Conservation (phyloP, 805 yeast genomes). For the Myxozyma neglecta region DNA sequence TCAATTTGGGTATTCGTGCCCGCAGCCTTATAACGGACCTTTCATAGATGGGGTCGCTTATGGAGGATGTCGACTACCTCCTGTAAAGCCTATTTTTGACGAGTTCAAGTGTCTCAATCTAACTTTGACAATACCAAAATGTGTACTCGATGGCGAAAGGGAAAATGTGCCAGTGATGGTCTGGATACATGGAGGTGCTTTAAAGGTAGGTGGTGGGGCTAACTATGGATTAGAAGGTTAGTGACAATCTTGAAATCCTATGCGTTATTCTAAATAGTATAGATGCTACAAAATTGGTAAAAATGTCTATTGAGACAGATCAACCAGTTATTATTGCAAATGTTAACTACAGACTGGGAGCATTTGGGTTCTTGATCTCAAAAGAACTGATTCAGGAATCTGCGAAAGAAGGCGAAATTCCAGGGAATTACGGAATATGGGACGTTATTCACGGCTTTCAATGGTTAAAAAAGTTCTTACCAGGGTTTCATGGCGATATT, state of each 20-base stretch:
- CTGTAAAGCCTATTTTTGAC: conserved; percentile 6
- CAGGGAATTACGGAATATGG: conserved; percentile 46
- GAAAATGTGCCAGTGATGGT: conserved; percentile 13
- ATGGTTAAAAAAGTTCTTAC: conserved; percentile 46
- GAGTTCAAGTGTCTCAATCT: conserved; percentile 21
- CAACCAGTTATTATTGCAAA: conserved; percentile 44
- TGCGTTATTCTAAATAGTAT: not conserved
- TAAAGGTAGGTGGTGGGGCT: conserved; percentile 41
- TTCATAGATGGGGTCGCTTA: conserved; percentile 17
- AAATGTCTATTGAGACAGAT: conserved; percentile 14
- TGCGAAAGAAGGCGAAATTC: conserved; percentile 20
- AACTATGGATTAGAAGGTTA: conserved; percentile 25
- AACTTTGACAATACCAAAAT: conserved; percentile 12
- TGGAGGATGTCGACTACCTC: conserved; percentile 15
- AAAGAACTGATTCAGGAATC: conserved; percentile 45
- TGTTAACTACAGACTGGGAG: conserved; percentile 45
- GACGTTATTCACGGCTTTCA: conserved; percentile 41
- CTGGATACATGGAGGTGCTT: conserved; percentile 49
- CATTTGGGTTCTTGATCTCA: conserved; percentile 46
- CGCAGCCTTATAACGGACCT: conserved; percentile 11
- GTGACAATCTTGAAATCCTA: not conserved
- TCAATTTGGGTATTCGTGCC: conserved; percentile 15
- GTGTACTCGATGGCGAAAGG: not conserved
- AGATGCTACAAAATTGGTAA: conserved; percentile 23
- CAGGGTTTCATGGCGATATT: conserved; percentile 47